Evolutionary conservation across 106 monocot genomes (phyloP).

Genomic region (Dendrobium huoshanense): DNA sequence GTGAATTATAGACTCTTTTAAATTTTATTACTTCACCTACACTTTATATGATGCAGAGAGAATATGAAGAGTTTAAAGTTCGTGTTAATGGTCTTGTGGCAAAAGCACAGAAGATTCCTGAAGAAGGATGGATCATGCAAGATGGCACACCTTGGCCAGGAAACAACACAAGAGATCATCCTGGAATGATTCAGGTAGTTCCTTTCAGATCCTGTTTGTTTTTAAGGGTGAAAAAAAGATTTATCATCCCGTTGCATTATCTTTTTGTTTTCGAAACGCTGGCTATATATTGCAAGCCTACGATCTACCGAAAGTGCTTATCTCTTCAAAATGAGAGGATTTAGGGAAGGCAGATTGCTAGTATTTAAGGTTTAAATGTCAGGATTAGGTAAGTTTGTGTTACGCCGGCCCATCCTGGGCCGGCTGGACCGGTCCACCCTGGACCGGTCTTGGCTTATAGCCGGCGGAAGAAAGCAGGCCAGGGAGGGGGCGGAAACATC

Average conservation of each 20-base stretch:
- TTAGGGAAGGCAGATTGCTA: neutral
- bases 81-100: slow-evolving; percentile 50
- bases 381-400: neutral
- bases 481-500: too few species aligned
- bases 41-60: slow-evolving; percentile 28
- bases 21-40: neutral
- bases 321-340: neutral
- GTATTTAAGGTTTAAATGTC: neutral
- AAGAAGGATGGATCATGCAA: slow-evolving; percentile 67
- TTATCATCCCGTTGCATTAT: neutral
- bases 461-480: too few species aligned
- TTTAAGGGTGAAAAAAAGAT: neutral
- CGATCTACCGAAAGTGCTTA: neutral
- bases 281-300: neutral
- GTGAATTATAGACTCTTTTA: neutral
- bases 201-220: neutral
- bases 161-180: slow-evolving; percentile 30
- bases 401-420: too few species aligned
- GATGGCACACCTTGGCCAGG: slow-evolving; percentile 45
- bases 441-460: too few species aligned
- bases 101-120: slow-evolving; percentile 38
- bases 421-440: too few species aligned
- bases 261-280: neutral
- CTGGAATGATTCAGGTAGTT: slow-evolving; percentile 46
- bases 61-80: slow-evolving; percentile 66